phyloP scores from a whole-genome alignment of 1,139 yeast genomes.

The Wickerhamiella infanticola region DNA sequence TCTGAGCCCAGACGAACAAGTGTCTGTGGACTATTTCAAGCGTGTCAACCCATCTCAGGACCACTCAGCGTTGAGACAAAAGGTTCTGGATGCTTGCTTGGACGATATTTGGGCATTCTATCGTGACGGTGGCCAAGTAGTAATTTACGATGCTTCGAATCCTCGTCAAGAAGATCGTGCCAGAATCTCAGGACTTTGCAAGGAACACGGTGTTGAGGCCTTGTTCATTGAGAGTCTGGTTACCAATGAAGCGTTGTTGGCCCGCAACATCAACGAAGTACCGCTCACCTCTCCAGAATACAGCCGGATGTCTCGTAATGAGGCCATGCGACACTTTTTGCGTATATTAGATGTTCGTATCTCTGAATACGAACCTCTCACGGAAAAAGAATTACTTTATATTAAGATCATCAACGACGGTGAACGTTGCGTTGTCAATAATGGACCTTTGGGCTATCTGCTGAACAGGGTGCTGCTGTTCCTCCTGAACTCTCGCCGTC shows the following conservation, averaged over 20 bases:
- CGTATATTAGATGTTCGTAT: slow-evolving; percentile 30
- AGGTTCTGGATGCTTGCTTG: slow-evolving; percentile 49
- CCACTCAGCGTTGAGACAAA: slow-evolving; percentile 41
- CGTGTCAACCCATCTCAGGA: slow-evolving; percentile 38
- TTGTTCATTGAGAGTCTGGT: slow-evolving; percentile 79
- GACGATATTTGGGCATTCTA: slow-evolving; percentile 59
- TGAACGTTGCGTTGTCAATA: slow-evolving; percentile 65
- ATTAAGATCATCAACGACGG: slow-evolving; percentile 82
- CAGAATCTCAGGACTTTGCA: slow-evolving; percentile 37
- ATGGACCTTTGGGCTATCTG: slow-evolving; percentile 73
- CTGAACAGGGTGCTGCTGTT: slow-evolving; percentile 81
- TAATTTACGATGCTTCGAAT: slow-evolving; percentile 90
- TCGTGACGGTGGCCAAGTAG: slow-evolving; percentile 68
- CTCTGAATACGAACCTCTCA: slow-evolving; percentile 32
- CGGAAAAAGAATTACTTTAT: slow-evolving; percentile 40
- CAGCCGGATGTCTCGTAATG: slow-evolving; percentile 43
- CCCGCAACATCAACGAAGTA: slow-evolving; percentile 73
- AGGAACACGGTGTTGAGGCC: slow-evolving; percentile 48
- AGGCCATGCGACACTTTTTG: slow-evolving; percentile 30
- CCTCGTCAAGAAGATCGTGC: slow-evolving; percentile 37
- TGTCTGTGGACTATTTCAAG: slow-evolving; percentile 53
- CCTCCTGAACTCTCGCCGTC: slow-evolving; percentile 72
- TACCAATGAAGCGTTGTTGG: slow-evolving; percentile 54
- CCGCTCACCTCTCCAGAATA: slow-evolving; percentile 75
- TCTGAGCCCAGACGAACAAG: slow-evolving; percentile 24